Evolutionary conservation across 176 grass and related monocot genomes (phyloP), one percentile per base, ranked within the genome.

Genomic region (Phragmites australis): DNA sequence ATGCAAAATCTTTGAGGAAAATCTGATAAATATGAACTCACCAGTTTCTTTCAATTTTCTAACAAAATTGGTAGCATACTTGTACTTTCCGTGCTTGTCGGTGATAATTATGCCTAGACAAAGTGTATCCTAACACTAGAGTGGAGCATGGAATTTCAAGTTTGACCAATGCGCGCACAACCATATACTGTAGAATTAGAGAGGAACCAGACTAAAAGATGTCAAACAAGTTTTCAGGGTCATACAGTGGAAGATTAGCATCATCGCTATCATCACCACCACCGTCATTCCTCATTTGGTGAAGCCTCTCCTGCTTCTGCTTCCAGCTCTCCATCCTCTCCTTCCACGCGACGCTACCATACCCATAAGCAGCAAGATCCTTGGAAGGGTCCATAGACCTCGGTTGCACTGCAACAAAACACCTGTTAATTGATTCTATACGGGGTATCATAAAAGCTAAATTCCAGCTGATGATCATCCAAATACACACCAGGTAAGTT

Each of bases 301-400:
- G 88, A 62, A 89, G 51, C 64, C 90, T 85, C 54, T 97, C 94
- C 75, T 97, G 94, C 81, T 97, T 97, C 72, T 93, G 94, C 67
- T 97, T 97, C 94, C 94, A 97, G 59, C 79, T 83, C 48, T 97
- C 94, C 94, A 94, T 94, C 74, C 95, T 80, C 81, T 94, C 90
- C 84, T 92, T 92, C 94, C 94, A 94, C 9, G 94, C 94, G 5
- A 97, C 92, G 19, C 94, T 94, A 26, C 94, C 94, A 18, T 97
- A 97, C 21, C 94, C 92, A 49, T 94, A 97, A 15, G 94, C 94
- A 12, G 83, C 94, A 16, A 94, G 87, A 75, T 94, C 94, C 90
- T 94, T 97, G 65, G 92, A 97, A 22, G 92, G 94, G 78, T 97
- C 94, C 94, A 97, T 94, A 23, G 94, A 92, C 88, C 92, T 86